A percentile compares a stretch with the other conserved stretches of the same genome.
Evolutionary conservation across 805 yeast genomes (phyloP).

Genomic region (Wickerhamiella alocasiicola): DNA sequence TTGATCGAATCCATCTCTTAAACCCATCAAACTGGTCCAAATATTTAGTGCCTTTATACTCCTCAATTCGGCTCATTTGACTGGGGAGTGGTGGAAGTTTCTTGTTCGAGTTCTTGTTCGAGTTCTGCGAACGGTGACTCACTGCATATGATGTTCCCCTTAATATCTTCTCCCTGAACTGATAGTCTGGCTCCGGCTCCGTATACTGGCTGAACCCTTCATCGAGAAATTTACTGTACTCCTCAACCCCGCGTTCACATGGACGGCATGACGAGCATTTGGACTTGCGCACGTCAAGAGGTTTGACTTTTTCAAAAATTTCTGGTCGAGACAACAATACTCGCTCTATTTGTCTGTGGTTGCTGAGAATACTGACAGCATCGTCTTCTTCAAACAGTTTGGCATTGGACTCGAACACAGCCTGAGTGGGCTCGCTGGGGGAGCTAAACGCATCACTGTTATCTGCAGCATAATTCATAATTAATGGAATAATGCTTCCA

Average conservation of each 20-base stretch:
- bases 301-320: not conserved
- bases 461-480: too few relatives aligned
- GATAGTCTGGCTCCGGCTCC: slow-evolving; percentile 8
- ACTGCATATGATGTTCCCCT: not conserved
- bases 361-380: not conserved
- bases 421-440: not conserved
- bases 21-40: too few relatives aligned
- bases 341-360: slow-evolving; percentile 4
- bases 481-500: slow-evolving; percentile 5
- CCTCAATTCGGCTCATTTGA: too few relatives aligned
- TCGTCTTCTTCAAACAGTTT: not conserved
- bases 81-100: too few relatives aligned
- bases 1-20: too few relatives aligned
- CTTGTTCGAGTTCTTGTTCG: too few relatives aligned
- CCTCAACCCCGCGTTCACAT: not conserved
- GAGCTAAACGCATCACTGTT: too few relatives aligned
- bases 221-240: slow-evolving; percentile 3
- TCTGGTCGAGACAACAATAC: not conserved
- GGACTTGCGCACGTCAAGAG: not conserved
- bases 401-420: not conserved
- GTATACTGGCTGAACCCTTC: slow-evolving; percentile 2
- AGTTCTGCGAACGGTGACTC: too few relatives aligned
- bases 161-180: slow-evolving; percentile 8
- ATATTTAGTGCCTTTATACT: too few relatives aligned
- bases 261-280: not conserved